These are phyloP conservation scores for Gracilaria gracilis DNA, from an alignment of 23 red algal species.

Conservation along the genomic window DNA sequence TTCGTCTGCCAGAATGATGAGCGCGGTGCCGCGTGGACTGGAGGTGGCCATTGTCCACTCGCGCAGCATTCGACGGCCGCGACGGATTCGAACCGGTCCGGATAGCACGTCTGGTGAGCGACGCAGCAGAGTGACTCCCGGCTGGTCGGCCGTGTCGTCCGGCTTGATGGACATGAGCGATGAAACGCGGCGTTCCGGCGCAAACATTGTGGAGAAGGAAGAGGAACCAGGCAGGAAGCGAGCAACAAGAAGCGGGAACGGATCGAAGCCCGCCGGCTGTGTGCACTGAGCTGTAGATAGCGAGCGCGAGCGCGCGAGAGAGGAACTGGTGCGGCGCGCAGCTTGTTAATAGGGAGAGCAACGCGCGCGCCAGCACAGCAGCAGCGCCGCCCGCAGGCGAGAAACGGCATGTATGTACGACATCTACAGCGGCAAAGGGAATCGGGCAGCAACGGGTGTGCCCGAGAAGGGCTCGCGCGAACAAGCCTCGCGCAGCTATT, in stretches of 20 bases:
- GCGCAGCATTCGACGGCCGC: slow-evolving; percentile 9
- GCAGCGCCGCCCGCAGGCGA: not conserved
- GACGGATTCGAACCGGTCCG: slow-evolving; percentile 32
- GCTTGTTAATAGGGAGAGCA: too few relatives aligned
- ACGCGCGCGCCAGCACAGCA: too few relatives aligned
- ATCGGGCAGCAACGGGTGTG: not conserved
- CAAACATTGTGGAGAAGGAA: too few relatives aligned
- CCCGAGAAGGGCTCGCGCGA: not conserved
- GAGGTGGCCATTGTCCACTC: slow-evolving; percentile 9
- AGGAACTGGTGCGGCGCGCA: not conserved
- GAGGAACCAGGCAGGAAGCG: not conserved
- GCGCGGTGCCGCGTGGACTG: slow-evolving; percentile 35
- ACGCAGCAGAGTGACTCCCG: slow-evolving; percentile 26
- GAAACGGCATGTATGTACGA: not conserved
- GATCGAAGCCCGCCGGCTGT: too few relatives aligned
- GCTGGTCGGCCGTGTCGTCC: slow-evolving; percentile 5
- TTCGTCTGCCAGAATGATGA: slow-evolving; percentile 21
- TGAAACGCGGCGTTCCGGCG: not conserved
- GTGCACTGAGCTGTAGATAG: too few relatives aligned
- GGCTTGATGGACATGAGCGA: slow-evolving; percentile 17
- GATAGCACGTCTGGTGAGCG: slow-evolving; percentile 29
- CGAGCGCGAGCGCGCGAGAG: too few relatives aligned
- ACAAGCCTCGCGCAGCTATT: not conserved
- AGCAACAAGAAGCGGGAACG: not conserved
- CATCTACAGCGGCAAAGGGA: too few relatives aligned